Base-by-base conservation (phyloP, 1,284 basidiomycete species). In the Rhodotorula mucilaginosa region DNA sequence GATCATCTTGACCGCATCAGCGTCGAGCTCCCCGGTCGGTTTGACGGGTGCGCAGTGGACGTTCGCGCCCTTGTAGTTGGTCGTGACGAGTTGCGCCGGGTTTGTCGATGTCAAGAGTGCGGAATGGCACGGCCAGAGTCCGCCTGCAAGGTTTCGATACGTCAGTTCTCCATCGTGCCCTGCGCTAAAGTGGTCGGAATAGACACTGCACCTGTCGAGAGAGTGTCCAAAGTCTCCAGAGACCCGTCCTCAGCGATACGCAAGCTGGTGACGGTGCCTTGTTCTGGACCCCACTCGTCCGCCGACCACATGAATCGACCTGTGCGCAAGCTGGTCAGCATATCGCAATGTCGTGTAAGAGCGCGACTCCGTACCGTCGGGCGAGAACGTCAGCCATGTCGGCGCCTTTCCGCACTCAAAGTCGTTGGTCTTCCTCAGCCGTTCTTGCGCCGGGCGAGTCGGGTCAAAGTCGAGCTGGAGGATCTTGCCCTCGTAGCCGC, bases 31-130 rank as follows among this genome's bases (percentile, higher is more conserved):
- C 23, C 72, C 70, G 15, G 59, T 48, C 6, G 62, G n/a, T 10
- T 56, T 34, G 19, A 74, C 47, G 3, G 62, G n/a, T 46, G 67
- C 26, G 23, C 54, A 48, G 12, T 54, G 13, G 0, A 74, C 7
- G 0, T 64, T 52, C 3, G 62, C 52, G 34, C 74, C 74, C 46
- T 66, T 68, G 70, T 75, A 75, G 66, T 68, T 74, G 19, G 74
- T 39, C 7, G 63, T 48, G 48, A 73, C 18, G 48, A 72, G 52
- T 46, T 63, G 69, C 2, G 16, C 63, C 5, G 69, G 72, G 5
- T 46, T 21, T 1, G 65, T 57, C 6, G 51, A 58, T 6, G 64
- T 34, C 46, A 71, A 23, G 18, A 69, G 58, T 7, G 56, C 16
- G 3, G 68, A 63, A 26, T 75, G 74, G 34, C 74, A 75, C 0